Conservation (phyloP, 305 asterid species). For the Withania somnifera region DNA sequence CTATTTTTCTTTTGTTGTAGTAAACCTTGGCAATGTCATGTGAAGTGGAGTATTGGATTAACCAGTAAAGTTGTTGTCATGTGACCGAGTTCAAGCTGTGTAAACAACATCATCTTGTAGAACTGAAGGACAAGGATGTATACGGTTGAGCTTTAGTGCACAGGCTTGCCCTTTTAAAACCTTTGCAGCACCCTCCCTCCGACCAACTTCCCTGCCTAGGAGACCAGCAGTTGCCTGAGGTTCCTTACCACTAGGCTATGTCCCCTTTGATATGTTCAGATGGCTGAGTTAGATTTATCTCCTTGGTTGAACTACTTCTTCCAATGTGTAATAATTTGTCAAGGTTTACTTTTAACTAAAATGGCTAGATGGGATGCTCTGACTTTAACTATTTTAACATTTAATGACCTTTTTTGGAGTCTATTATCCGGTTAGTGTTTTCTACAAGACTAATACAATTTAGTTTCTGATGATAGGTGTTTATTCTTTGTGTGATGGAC, state of each 20-base stretch:
- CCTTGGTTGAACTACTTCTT: background rate
- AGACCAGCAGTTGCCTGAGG: background rate
- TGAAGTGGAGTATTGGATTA: no score
- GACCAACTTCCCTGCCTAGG: background rate
- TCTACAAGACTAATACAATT: background rate
- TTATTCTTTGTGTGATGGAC: constrained; percentile 60
- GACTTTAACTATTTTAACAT: background rate
- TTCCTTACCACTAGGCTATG: background rate
- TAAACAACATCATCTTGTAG: no score
- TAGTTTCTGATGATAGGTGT: constrained; percentile 41
- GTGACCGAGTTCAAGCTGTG: no score
- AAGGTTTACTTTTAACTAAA: background rate
- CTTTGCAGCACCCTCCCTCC: background rate
- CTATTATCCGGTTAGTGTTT: background rate
- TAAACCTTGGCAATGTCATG: background rate
- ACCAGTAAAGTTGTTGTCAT: no score
- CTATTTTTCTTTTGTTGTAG: background rate
- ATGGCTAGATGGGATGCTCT: background rate
- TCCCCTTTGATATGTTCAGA: background rate
- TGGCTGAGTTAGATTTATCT: background rate
- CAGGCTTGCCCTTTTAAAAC: no score
- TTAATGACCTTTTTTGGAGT: background rate
- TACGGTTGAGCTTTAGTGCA: no score
- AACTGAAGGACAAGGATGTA: no score
- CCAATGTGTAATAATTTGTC: background rate